phyloP scores from a whole-genome alignment of 208 protist genomes.

The Crithidia bombi region DNA sequence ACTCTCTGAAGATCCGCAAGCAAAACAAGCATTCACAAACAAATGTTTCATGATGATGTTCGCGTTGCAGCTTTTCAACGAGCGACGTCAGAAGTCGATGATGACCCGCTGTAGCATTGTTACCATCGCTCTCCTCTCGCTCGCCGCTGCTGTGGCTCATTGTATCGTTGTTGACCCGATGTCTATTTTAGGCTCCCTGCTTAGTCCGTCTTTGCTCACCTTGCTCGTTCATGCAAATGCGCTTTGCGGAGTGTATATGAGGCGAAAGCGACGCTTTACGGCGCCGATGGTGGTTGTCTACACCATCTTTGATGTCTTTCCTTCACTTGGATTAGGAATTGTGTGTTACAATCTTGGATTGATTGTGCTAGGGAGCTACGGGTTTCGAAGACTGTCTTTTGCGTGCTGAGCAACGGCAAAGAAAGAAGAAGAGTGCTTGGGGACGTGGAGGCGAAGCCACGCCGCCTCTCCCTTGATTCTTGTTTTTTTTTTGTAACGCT shows the following conservation, averaged over 20 bases:
- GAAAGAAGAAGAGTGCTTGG: conserved; percentile 3
- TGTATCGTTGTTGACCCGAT: conserved; percentile 43
- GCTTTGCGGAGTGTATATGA: conserved; percentile 41
- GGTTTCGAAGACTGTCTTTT: conserved; percentile 10
- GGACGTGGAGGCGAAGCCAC: too few relatives aligned
- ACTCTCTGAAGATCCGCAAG: background rate
- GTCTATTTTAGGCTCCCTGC: conserved; percentile 28
- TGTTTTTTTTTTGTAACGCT: too few relatives aligned
- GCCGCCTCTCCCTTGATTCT: too few relatives aligned
- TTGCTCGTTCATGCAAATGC: conserved; percentile 47
- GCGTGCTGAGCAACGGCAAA: conserved; percentile 12
- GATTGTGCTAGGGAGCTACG: conserved; percentile 11
- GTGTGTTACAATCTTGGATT: conserved; percentile 45
- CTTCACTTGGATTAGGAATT: conserved; percentile 52
- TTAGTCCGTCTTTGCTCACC: conserved; percentile 52
- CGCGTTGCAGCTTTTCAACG: conserved; percentile 49
- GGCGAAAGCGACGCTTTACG: conserved; percentile 30
- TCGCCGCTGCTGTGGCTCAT: conserved; percentile 44
- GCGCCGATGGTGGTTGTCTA: conserved; percentile 64
- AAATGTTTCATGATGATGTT: conserved; percentile 29
- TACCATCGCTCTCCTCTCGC: conserved; percentile 33
- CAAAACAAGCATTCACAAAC: background rate
- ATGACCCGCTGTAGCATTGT: conserved; percentile 42
- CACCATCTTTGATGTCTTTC: conserved; percentile 56
- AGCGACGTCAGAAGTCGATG: conserved; percentile 44